A percentile compares a stretch with the other conserved stretches of the same genome.
phyloP scores from a whole-genome alignment of 108 stramenopile species.

The Pseudonitzschia pungens region DNA sequence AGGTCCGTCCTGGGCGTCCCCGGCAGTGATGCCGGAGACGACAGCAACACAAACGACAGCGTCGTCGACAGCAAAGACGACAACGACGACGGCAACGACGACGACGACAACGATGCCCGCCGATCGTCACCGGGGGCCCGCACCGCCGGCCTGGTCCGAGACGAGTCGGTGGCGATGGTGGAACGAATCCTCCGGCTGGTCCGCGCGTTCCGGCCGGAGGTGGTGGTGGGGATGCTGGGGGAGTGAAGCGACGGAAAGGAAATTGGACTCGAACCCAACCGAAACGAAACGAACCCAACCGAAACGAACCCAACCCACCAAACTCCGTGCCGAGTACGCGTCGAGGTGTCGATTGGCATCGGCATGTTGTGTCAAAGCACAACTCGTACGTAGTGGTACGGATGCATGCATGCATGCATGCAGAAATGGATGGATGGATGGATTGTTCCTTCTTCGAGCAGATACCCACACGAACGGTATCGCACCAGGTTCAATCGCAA shows the following conservation, averaged over 20 bases:
- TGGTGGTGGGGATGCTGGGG: slow-evolving; percentile 3
- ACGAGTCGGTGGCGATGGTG: neutral
- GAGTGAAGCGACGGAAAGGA: neutral
- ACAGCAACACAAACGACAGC: neutral
- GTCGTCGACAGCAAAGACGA: neutral
- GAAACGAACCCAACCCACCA: too few relatives aligned
- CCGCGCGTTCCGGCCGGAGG: neutral
- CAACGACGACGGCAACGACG: neutral
- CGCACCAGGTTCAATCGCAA: too few relatives aligned
- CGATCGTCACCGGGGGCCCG: too few relatives aligned
- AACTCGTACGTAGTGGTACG: too few relatives aligned
- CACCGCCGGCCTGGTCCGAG: neutral
- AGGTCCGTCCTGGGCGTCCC: neutral
- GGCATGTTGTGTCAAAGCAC: too few relatives aligned
- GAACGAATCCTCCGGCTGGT: neutral
- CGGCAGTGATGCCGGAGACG: neutral
- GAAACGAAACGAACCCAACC: too few relatives aligned
- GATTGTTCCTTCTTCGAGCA: too few relatives aligned
- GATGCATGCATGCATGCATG: too few relatives aligned
- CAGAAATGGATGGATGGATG: too few relatives aligned
- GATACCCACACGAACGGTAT: too few relatives aligned
- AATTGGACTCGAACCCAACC: neutral
- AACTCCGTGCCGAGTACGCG: too few relatives aligned
- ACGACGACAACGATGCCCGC: neutral
- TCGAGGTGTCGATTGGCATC: too few relatives aligned